Evolutionary conservation across 2,329 filamentous ascomycete species (phyloP).

Genomic region (Colletotrichum plurivorum): DNA sequence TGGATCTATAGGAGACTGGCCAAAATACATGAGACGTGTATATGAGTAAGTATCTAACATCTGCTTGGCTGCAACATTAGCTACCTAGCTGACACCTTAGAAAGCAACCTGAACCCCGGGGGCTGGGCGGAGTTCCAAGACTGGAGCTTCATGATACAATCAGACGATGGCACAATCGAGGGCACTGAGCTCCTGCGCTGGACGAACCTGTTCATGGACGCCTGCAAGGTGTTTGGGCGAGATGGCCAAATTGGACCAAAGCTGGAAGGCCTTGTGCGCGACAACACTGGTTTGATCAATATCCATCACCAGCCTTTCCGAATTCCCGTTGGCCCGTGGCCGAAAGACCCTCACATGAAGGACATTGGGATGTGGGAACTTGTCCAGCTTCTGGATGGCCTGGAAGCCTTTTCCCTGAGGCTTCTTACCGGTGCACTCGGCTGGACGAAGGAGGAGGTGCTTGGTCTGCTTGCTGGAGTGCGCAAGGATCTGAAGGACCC

Average conservation of each 20-base stretch:
- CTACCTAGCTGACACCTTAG: too few species aligned
- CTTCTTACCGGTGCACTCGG: conserved; percentile 48
- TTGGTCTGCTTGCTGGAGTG: conserved; percentile 46
- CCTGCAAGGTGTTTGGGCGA: conserved; percentile 43
- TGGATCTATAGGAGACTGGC: conserved; percentile 24
- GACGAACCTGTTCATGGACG: conserved; percentile 39
- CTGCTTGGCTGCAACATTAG: background rate
- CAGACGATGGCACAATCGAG: conserved; percentile 43
- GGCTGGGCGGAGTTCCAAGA: conserved; percentile 49
- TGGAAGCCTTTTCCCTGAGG: conserved; percentile 45
- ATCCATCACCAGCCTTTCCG: conserved; percentile 49
- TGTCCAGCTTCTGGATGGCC: conserved; percentile 39
- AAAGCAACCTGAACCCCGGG: conserved; percentile 50
- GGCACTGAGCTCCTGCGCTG: conserved; percentile 29
- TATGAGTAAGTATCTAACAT: conserved; percentile 13
- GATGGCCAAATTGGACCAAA: conserved; percentile 48
- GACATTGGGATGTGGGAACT: conserved; percentile 47
- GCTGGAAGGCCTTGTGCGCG: conserved; percentile 48
- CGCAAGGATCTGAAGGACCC: conserved; percentile 45
- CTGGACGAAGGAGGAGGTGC: conserved; percentile 46
- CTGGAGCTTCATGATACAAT: conserved; percentile 39
- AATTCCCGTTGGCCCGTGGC: conserved; percentile 54
- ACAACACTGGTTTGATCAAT: conserved; percentile 54
- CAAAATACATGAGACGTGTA: background rate
- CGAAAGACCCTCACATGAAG: conserved; percentile 49